Percentiles rank a stretch among this genome's conserved stretches.
Evolutionary conservation across 2,329 filamentous ascomycete species (phyloP).

Genomic region (Botryotinia calthae): DNA sequence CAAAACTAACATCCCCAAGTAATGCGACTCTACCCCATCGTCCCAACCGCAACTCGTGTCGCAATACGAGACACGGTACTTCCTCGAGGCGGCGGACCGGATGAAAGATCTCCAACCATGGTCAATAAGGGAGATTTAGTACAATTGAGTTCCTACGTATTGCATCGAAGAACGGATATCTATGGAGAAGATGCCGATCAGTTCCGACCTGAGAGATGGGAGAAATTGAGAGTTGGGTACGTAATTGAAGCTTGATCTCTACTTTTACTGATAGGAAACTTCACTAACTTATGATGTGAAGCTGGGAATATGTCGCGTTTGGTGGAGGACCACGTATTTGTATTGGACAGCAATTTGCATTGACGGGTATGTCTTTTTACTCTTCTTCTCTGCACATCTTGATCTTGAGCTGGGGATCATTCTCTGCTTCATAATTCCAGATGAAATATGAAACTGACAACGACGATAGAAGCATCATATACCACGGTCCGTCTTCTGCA

Average conservation of each 20-base stretch:
- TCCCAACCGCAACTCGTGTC: conserved; percentile 51
- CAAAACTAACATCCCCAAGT: conserved; percentile 41
- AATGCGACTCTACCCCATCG: conserved; percentile 47
- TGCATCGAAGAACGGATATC: conserved; percentile 49
- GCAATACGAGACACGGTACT: conserved; percentile 46
- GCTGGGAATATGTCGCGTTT: conserved; percentile 76
- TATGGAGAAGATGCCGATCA: conserved; percentile 59
- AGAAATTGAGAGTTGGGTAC: conserved; percentile 34
- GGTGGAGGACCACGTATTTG: conserved; percentile 66
- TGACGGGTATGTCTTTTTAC: conserved; percentile 24
- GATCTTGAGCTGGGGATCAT: conserved; percentile 18
- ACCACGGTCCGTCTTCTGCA: conserved; percentile 37
- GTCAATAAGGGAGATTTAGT: conserved; percentile 32
- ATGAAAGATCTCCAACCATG: conserved; percentile 37
- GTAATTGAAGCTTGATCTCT: background rate
- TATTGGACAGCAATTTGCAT: conserved; percentile 53
- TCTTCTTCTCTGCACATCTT: conserved; percentile 36
- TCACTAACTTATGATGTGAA: conserved; percentile 46
- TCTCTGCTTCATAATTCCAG: background rate
- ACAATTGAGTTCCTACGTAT: conserved; percentile 31
- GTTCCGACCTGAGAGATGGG: conserved; percentile 34
- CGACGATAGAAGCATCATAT: conserved; percentile 44
- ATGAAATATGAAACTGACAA: conserved; percentile 35
- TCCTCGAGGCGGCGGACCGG: conserved; percentile 40
- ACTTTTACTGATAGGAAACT: background rate